Evolutionary conservation across 2,329 filamentous ascomycete species (phyloP).

Genomic region (Aureobasidium namibiae): DNA sequence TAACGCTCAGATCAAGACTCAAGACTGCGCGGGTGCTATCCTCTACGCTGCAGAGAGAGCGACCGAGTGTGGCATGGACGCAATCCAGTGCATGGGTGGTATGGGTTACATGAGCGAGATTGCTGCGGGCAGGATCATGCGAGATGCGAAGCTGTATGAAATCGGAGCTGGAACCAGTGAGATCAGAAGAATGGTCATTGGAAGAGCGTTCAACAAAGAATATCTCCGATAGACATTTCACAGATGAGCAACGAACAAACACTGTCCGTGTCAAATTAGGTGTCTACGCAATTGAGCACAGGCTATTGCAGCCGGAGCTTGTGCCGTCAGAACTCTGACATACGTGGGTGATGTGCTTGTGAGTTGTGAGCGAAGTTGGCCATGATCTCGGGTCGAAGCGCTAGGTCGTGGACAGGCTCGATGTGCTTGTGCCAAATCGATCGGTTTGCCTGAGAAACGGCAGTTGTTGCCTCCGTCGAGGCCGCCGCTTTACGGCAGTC

Average conservation of each 20-base stretch:
- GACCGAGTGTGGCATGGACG: conserved; percentile 77
- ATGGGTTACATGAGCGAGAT: conserved; percentile 79
- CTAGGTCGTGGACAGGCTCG: background rate
- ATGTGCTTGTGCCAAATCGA: no score
- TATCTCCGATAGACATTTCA: conserved; percentile 28
- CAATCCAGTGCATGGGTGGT: conserved; percentile 80
- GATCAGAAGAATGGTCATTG: conserved; percentile 89
- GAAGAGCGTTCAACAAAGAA: conserved; percentile 82
- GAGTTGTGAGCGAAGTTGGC: no score
- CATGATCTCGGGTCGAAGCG: background rate
- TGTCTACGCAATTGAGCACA: background rate
- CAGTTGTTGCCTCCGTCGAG: background rate
- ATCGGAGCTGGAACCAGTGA: conserved; percentile 96
- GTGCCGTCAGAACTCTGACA: no score
- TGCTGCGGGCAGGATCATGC: conserved; percentile 72
- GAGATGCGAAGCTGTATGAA: conserved; percentile 80
- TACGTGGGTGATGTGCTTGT: no score
- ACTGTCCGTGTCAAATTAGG: no score
- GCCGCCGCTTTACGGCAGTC: background rate
- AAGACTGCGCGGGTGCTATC: conserved; percentile 92
- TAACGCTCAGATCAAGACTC: conserved; percentile 55
- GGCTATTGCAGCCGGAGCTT: background rate
- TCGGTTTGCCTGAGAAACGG: no score
- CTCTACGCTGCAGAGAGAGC: conserved; percentile 87
- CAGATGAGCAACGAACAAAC: background rate